Conservation (phyloP, 495 filamentous ascomycete genomes). For the Lichina pygmaea region DNA sequence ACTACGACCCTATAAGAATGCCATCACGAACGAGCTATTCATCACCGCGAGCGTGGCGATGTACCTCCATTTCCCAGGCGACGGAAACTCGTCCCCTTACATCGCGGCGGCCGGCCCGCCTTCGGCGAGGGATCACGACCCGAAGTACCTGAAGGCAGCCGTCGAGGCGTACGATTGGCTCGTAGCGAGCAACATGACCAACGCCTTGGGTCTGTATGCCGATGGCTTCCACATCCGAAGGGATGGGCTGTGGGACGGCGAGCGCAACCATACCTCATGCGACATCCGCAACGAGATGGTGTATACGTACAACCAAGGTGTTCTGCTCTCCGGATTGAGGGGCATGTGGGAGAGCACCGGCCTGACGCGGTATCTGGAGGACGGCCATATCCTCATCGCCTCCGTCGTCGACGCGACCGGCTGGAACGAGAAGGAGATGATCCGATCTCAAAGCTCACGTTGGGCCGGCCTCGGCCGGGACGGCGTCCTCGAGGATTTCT, state of each 20-base stretch:
- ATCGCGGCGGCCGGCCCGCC: slow-evolving; percentile 4
- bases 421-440: slow-evolving; percentile 15
- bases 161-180: slow-evolving; percentile 67
- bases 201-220: slow-evolving; percentile 45
- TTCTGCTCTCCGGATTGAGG: slow-evolving; percentile 62
- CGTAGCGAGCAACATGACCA: slow-evolving; percentile 51
- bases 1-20: slow-evolving; percentile 77
- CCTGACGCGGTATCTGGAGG: slow-evolving; percentile 34
- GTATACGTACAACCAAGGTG: slow-evolving; percentile 91
- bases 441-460: neutral
- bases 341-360: slow-evolving; percentile 55
- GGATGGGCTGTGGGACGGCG: slow-evolving; percentile 25
- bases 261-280: slow-evolving; percentile 29
- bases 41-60: slow-evolving; percentile 64
- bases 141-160: slow-evolving; percentile 39
- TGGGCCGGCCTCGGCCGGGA: slow-evolving; percentile 56
- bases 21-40: slow-evolving; percentile 84
- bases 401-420: slow-evolving; percentile 56
- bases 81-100: slow-evolving; percentile 45
- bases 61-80: slow-evolving; percentile 79
- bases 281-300: slow-evolving; percentile 67
- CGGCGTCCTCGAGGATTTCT: slow-evolving; percentile 65
- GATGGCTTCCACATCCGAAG: slow-evolving; percentile 80
- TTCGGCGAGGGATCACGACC: slow-evolving; percentile 25
- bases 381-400: slow-evolving; percentile 49